phyloP scores from a whole-genome alignment of 495 filamentous ascomycete species.

The Monascus purpureus region DNA sequence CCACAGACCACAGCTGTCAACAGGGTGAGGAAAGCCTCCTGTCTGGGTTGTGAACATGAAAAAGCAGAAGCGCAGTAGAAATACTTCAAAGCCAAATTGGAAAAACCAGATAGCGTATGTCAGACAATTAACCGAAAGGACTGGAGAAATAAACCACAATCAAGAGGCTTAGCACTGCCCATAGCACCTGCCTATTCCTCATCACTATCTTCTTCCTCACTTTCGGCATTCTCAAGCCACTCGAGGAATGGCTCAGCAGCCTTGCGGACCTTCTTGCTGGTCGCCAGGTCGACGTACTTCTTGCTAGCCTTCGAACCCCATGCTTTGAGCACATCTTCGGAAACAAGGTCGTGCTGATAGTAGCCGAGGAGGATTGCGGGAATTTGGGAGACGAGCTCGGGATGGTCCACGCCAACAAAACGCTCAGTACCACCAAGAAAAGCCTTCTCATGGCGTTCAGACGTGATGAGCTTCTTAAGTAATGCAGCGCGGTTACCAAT shows the following conservation, averaged over 20 bases:
- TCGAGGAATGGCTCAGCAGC: constrained; percentile 83
- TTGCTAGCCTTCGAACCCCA: constrained; percentile 94
- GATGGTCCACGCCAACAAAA: constrained; percentile 70
- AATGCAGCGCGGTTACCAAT: constrained; percentile 66
- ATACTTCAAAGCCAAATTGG: too few relatives aligned
- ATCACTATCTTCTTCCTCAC: constrained; percentile 58
- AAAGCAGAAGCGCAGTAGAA: too few relatives aligned
- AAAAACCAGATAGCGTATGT: too few relatives aligned
- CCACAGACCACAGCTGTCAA: too few relatives aligned
- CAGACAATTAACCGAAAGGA: too few relatives aligned
- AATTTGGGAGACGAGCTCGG: constrained; percentile 62
- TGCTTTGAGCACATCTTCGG: constrained; percentile 73
- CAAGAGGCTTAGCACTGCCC: too few relatives aligned
- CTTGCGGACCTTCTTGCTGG: constrained; percentile 92
- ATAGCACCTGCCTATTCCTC: constrained; percentile 24
- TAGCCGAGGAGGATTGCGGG: constrained; percentile 74
- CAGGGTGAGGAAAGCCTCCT: too few relatives aligned
- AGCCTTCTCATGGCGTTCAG: constrained; percentile 89
- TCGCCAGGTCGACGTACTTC: constrained; percentile 84
- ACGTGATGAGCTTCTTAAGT: constrained; percentile 83
- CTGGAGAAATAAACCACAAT: too few relatives aligned
- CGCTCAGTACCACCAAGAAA: constrained; percentile 95
- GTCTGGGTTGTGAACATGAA: too few relatives aligned
- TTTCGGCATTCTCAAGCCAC: constrained; percentile 86
- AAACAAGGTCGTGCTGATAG: constrained; percentile 78